Evolutionary conservation across 2,329 filamentous ascomycete species (phyloP).

Genomic region (Fusarium liriodendri): DNA sequence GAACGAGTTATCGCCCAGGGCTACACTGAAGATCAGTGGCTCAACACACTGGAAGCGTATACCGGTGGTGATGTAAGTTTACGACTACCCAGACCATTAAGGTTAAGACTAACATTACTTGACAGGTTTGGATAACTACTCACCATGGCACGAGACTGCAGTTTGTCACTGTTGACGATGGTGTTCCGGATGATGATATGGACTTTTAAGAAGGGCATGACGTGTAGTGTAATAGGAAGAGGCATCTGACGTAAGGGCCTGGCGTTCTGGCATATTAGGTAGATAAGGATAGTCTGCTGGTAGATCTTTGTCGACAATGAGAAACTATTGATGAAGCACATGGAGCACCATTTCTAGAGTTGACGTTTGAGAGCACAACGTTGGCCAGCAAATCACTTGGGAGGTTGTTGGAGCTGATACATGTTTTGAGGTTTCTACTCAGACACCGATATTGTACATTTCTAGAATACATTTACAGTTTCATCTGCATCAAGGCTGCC

Average conservation of each 20-base stretch:
- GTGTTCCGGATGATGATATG: constrained; percentile 60
- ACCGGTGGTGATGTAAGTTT: constrained; percentile 85
- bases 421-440: constrained; percentile 28
- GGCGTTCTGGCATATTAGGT: constrained; percentile 48
- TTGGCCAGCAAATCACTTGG: background rate
- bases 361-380: background rate
- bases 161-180: constrained; percentile 73
- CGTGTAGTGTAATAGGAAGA: constrained; percentile 37
- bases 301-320: constrained; percentile 25
- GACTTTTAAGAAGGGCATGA: constrained; percentile 45
- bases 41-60: constrained; percentile 89
- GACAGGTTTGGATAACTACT: constrained; percentile 81
- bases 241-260: constrained; percentile 34
- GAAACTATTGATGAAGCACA: constrained; percentile 7
- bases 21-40: constrained; percentile 94
- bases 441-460: constrained; percentile 45
- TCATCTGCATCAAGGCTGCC: constrained; percentile 63
- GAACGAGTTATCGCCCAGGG: constrained; percentile 95
- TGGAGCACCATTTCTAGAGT: background rate
- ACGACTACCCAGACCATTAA: background rate
- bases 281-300: constrained; percentile 36
- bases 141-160: constrained; percentile 77
- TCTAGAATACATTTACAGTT: constrained; percentile 52
- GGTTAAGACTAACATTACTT: constrained; percentile 51
- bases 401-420: constrained; percentile 14